Base-by-base conservation (phyloP, 192 early-diverging fungal species). In the Chytriomyces sp. region DNA sequence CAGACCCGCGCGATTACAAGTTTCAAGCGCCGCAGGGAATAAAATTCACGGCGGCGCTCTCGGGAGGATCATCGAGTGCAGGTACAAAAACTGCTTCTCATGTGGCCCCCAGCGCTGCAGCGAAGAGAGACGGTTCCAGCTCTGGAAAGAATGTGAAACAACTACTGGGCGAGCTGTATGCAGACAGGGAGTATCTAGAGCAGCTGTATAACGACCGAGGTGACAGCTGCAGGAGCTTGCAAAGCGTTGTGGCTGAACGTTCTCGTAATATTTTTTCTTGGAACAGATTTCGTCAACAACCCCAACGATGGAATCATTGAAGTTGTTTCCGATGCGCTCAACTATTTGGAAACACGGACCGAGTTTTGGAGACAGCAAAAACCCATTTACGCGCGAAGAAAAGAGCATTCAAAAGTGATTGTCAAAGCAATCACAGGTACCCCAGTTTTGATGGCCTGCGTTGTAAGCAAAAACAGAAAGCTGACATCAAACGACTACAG, bases 331-430 rank as follows among this genome's bases (percentile, higher is more conserved):
- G 72, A 82, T 50, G 86, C 82, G 13, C 75, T 88, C 18, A 50
- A 80, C 43, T 88, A 87, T 76, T 64, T 88, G 28, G 78, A 83
- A 7, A 82, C 75, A 20, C 73, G 87, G 24, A 82, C 80, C 16
- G 87, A 86, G 50, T 88, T 88, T 63, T 88, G 87, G 87, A 77
- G 87, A 28, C 86, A 88, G 66, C 86, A 88, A 70, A 84, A 86
- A 45, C 87, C 87, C 18, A 69, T 88, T 3, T 88, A 88, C 69
- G 85, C 87, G 35, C 64, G 87, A 5, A 45, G 68, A 35, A 85
- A 83, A 48, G 83, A 82, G 47, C 66, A 67, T 45, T 81, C 80
- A 10, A 65, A 68, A 48, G 47, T 68, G 3, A 60, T 50, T n/a
- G 72, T 63, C 3, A 77, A 73, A 43, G 80, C 61, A 6, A 81